A percentile compares a stretch with the other conserved stretches of the same genome.
These are phyloP conservation scores for Teunomyces atbi DNA, from an alignment of 805 yeast genomes.

Conservation along the genomic window DNA sequence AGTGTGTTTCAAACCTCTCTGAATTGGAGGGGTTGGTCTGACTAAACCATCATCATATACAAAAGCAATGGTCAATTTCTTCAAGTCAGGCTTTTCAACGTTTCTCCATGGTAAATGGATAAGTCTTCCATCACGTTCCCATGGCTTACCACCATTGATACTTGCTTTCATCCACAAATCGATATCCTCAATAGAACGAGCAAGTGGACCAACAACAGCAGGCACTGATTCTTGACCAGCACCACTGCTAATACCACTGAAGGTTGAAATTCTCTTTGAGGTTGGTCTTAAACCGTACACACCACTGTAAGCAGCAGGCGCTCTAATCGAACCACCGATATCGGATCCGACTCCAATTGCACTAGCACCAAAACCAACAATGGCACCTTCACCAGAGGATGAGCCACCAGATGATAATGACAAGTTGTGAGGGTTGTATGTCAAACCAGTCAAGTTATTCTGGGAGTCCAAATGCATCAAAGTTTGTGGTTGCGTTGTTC, in stretches of 20 bases:
- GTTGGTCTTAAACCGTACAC: constrained; percentile 64
- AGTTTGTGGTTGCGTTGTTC: constrained; percentile 69
- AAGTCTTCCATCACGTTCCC: constrained; percentile 50
- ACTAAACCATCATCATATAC: constrained; percentile 64
- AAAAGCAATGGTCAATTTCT: constrained; percentile 55
- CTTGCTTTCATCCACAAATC: constrained; percentile 65
- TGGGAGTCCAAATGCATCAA: constrained; percentile 67
- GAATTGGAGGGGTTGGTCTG: constrained; percentile 64
- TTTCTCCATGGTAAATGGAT: constrained; percentile 55
- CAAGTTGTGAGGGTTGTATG: constrained; percentile 58
- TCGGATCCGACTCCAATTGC: constrained; percentile 67
- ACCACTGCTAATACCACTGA: constrained; percentile 53
- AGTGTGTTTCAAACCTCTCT: constrained; percentile 49
- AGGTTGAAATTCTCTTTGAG: constrained; percentile 46
- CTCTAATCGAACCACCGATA: constrained; percentile 69
- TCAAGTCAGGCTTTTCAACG: constrained; percentile 39
- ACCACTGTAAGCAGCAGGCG: constrained; percentile 66
- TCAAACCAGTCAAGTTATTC: constrained; percentile 58
- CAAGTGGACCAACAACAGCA: constrained; percentile 68
- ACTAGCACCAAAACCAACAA: constrained; percentile 58
- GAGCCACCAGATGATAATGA: constrained; percentile 68
- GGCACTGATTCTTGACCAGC: constrained; percentile 65
- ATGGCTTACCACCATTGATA: constrained; percentile 63
- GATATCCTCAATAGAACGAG: constrained; percentile 62
- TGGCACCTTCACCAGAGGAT: constrained; percentile 70